Evolutionary conservation across 768 basidiomycete genomes (phyloP).

Genomic region (Antrodiella citrinella): DNA sequence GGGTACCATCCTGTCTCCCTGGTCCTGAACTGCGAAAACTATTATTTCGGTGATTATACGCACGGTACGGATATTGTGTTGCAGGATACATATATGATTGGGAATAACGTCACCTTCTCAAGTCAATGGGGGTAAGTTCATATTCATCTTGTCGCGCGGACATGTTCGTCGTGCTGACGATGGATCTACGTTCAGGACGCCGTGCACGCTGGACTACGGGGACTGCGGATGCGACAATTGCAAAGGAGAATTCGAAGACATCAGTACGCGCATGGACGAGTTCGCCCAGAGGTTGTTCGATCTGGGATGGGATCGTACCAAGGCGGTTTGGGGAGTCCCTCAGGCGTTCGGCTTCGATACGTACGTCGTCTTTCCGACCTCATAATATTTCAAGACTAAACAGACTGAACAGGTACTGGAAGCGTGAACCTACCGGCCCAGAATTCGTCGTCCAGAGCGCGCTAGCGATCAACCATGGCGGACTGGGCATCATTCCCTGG

Average conservation of each 20-base stretch:
- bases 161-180: not conserved
- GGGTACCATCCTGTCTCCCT: constrained; percentile 54
- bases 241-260: constrained; percentile 58
- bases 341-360: constrained; percentile 60
- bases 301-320: constrained; percentile 60
- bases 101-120: constrained; percentile 59
- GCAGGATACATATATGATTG: constrained; percentile 53
- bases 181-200: constrained; percentile 27
- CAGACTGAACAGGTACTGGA: constrained; percentile 43
- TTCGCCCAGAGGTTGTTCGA: constrained; percentile 50
- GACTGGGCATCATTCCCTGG: constrained; percentile 35
- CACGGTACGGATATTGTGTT: constrained; percentile 62
- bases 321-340: constrained; percentile 73
- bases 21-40: constrained; percentile 51
- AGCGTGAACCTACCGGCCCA: constrained; percentile 53
- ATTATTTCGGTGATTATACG: constrained; percentile 50
- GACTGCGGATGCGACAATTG: constrained; percentile 74
- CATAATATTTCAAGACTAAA: not conserved
- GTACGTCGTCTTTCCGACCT: constrained; percentile 18
- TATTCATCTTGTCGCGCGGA: not conserved
- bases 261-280: constrained; percentile 58
- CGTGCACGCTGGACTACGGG: constrained; percentile 58
- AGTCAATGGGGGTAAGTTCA: constrained; percentile 40
- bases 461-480: constrained; percentile 66
- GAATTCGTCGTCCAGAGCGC: constrained; percentile 63